Evolutionary conservation across 129 eudicot species (phyloP), one percentile per base, ranked within the genome.

Genomic region (Centrapalus pauciflorus): DNA sequence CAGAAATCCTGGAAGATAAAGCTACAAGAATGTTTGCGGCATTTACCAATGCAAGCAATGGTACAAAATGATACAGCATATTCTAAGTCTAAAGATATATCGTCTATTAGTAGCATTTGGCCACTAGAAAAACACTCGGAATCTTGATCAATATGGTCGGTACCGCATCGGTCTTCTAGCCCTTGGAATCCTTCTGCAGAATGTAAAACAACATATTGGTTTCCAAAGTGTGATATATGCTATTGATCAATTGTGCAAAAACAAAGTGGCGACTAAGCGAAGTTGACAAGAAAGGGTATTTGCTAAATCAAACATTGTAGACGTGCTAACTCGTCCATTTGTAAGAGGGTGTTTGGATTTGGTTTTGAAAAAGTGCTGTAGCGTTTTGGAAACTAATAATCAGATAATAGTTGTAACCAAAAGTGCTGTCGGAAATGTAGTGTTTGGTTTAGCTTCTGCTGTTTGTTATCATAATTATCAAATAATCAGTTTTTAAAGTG

Each of bases 101-200:
- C 35, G 73, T 67, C 67, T 28, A 66, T 66, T 66, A 67, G 61
- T 37, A 61, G 55, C 61, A 60, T 58, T 37, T 51, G 16, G 48
- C 67, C 66, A 77, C 58, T 33, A 25, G 66, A 29, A 24, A 50
- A 71, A 45, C 41, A 55, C 37, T 28, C 51, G 0, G 26, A 45
- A 20, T 26, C 14, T 8, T 48, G 64, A 66, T 79, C 78, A 79
- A 67, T 81, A 85, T 10, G 90, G 90, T 23, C 87, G 70, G 82
- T 81, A 85, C 45, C 90, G 77, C 84, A 76, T 85, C 4, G 90
- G 90, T 50, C 90, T 81, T 78, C 90, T 85, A 30, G 79, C 85
- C 49, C 90, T 75, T n/a, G 90, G 90, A 69, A 85, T 79, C 76
- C 90, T 81, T 77, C 90, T 85, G 82, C 90, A 75, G 41, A 68